phyloP scores from a whole-genome alignment of 176 grass and related monocot species.

The Cocos nucifera region DNA sequence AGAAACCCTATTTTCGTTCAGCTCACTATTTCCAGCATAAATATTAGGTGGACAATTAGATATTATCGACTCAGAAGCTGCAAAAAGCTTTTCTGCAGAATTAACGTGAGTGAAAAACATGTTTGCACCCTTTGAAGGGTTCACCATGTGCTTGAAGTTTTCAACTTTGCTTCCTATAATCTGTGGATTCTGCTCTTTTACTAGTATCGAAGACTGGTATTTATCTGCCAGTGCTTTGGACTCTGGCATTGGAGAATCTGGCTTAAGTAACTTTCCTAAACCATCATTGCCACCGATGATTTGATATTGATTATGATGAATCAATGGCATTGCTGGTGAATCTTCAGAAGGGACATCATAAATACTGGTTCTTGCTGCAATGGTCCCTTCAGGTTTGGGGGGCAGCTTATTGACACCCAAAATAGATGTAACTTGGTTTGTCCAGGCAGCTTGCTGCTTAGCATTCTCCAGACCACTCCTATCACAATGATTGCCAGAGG shows the following conservation, averaged over 20 bases:
- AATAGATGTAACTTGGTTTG: conserved; percentile 32
- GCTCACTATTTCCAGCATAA: conserved; percentile 2
- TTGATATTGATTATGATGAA: conserved; percentile 12
- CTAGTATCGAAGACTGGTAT: conserved; percentile 33
- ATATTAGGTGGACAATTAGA: conserved; percentile 4
- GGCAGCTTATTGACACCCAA: conserved; percentile 33
- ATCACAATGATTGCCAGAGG: conserved; percentile 19
- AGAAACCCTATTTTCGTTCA: conserved; percentile 5
- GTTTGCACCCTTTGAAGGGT: conserved; percentile 10
- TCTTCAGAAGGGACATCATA: conserved; percentile 40
- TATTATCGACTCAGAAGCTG: neutral
- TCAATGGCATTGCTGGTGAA: conserved; percentile 13
- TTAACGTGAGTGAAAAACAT: conserved; percentile 4
- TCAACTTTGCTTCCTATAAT: conserved; percentile 34
- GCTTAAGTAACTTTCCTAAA: conserved; percentile 4
- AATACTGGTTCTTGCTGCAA: conserved; percentile 13
- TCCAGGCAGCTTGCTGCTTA: conserved; percentile 31
- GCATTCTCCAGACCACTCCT: conserved; percentile 32
- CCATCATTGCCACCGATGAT: neutral
- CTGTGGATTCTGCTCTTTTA: conserved; percentile 38
- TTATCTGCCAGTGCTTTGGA: conserved; percentile 33
- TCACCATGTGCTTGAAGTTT: conserved; percentile 18
- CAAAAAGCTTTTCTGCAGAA: conserved; percentile 6
- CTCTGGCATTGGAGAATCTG: conserved; percentile 1
- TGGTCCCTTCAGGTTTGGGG: conserved; percentile 21